Evolutionary conservation across 495 filamentous ascomycete species (phyloP), one percentile per base, ranked within the genome.

Genomic region (Extremus antarcticus): DNA sequence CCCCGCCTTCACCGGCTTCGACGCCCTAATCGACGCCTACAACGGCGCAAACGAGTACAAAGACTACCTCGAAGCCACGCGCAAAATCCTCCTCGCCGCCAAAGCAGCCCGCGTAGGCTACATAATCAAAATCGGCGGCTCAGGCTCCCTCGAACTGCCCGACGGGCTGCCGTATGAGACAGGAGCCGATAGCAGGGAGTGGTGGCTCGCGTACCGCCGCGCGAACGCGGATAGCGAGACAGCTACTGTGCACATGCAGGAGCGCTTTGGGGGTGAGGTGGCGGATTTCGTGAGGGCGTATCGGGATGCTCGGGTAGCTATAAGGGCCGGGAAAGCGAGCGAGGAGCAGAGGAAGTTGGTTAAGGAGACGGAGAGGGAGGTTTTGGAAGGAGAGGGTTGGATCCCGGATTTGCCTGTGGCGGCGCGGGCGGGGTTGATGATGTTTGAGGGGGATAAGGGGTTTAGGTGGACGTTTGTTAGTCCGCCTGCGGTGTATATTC

Each of bases 171-270:
- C 35, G 21, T 47, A 56, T 29, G 23, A 17, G n/a, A 62, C 57
- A 49, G 59, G 32, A 11, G 47, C 55, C 51, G 65, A 67, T 54
- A 48, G 51, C 43, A 51, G 57, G 0, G 54, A 57, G 29, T 65
- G 63, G 51, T 67, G 59, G 56, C 50, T 65, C 9, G 59, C 65
- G 4, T 67, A 67, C 54, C 62, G 65, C 0, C 62, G 60, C 47
- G 65, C 57, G 2, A 62, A 58, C 39, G 62, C 65, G 17, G 58
- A 60, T n/a, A 61, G 59, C 38, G 62, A 67, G 53, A 60, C 65
- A 1, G 63, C 64, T 29, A 63, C 62, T 25, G 25, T 29, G 8
- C 64, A 67, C 40, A 65, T 65, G 63, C 60, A 65, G 46, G 62
- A 63, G 25, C 65, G 65, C 0, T 53, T 67, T 21, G 60, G 58